These are phyloP conservation scores for Aristolochia californica DNA, from an alignment of 164 flowering plant species.

Conservation along the genomic window DNA sequence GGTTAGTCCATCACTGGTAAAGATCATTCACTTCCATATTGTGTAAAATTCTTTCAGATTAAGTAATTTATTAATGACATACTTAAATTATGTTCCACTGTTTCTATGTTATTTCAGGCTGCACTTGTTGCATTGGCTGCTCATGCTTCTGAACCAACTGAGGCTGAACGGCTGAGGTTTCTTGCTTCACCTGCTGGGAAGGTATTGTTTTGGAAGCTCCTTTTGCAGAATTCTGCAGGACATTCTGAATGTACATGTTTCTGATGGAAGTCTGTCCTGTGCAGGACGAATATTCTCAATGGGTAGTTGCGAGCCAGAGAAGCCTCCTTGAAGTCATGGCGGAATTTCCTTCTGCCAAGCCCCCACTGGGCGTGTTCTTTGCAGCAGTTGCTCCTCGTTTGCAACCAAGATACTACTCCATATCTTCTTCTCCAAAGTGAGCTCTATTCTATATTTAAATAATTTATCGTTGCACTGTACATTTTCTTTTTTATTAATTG, in stretches of 20 bases:
- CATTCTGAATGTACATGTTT: not conserved
- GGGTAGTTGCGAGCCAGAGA: constrained; percentile 83
- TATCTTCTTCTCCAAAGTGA: constrained; percentile 95
- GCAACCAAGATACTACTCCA: constrained; percentile 98
- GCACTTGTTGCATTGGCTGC: constrained; percentile 84
- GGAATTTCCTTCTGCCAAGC: constrained; percentile 89
- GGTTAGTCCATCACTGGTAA: constrained; percentile 10
- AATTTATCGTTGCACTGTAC: not conserved
- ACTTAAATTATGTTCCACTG: not conserved
- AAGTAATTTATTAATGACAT: not conserved
- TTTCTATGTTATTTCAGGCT: constrained; percentile 41
- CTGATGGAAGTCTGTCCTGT: constrained; percentile 3
- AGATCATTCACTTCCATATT: constrained; percentile 19
- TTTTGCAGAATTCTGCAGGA: not conserved
- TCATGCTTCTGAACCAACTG: constrained; percentile 82
- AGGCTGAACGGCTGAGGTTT: constrained; percentile 70
- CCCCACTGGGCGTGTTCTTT: constrained; percentile 96
- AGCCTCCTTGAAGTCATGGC: constrained; percentile 94
- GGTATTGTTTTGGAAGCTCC: constrained; percentile 27
- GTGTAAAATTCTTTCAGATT: not conserved
- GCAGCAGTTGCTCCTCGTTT: constrained; percentile 89
- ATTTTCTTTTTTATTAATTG: not conserved
- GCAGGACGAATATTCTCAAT: constrained; percentile 94
- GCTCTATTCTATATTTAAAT: not conserved
- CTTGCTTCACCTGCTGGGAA: constrained; percentile 98